Conservation (phyloP, 192 early-diverging fungal species). For the Lobosporangium transversale region DNA sequence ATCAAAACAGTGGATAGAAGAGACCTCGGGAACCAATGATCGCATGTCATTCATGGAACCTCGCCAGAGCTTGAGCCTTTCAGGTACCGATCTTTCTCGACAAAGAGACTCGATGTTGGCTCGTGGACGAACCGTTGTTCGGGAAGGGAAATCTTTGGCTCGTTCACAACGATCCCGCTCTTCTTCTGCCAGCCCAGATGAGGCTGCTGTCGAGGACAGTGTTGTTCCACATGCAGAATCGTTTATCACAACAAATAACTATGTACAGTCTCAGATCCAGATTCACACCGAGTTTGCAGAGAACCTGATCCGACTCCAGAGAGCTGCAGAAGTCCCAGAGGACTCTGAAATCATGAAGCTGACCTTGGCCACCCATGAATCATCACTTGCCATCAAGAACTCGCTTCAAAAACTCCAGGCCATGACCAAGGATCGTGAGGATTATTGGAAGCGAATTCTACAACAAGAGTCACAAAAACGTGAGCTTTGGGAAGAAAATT, state of each 20-base stretch:
- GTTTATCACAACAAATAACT: conserved; percentile 57
- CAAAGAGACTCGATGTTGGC: conserved; percentile 6
- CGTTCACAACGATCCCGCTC: conserved; percentile 37
- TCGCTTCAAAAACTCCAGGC: conserved; percentile 35
- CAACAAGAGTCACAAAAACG: conserved; percentile 59
- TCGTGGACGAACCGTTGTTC: conserved; percentile 16
- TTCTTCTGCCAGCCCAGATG: conserved; percentile 30
- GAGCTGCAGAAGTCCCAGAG: conserved; percentile 33
- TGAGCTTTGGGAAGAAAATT: conserved; percentile 58
- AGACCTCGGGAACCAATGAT: conserved; percentile 34
- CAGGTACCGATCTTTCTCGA: conserved; percentile 13
- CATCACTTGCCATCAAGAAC: conserved; percentile 33
- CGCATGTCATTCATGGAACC: conserved; percentile 48
- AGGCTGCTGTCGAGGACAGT: not conserved
- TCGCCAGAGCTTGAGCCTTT: conserved; percentile 18
- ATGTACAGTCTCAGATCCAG: conserved; percentile 66
- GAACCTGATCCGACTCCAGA: conserved; percentile 52
- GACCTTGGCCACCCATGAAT: conserved; percentile 34
- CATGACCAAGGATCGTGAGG: conserved; percentile 58
- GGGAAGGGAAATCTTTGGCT: conserved; percentile 4
- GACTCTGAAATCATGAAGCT: conserved; percentile 40
- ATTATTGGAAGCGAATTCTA: conserved; percentile 55
- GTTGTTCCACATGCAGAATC: conserved; percentile 56
- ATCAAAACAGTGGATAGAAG: conserved; percentile 76
- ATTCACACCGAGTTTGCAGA: conserved; percentile 68